Conservation (phyloP, 1,139 yeast species). For the Suhomyces terraborum region DNA sequence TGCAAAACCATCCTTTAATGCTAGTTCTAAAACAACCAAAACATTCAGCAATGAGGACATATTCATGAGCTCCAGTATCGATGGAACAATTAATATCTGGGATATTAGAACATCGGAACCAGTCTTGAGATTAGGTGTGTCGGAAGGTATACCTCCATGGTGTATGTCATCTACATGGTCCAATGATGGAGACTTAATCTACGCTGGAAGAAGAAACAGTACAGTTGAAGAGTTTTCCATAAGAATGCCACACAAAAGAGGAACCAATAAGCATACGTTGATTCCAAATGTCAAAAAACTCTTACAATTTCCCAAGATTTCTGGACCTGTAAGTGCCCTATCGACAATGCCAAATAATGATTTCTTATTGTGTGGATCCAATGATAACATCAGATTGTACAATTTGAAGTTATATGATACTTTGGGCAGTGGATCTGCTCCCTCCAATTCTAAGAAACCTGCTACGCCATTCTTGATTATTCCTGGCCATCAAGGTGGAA, state of each 20-base stretch:
- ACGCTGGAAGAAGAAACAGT: conserved; percentile 87
- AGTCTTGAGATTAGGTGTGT: conserved; percentile 55
- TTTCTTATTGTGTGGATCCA: conserved; percentile 83
- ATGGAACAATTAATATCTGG: conserved; percentile 84
- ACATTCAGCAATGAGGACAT: conserved; percentile 52
- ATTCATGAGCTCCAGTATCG: conserved; percentile 79
- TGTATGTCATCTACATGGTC: conserved; percentile 95
- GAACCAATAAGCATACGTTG: conserved; percentile 23
- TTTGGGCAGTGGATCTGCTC: conserved; percentile 12
- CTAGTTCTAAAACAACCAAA: conserved; percentile 20
- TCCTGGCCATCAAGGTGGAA: conserved; percentile 66
- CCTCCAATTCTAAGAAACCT: conserved; percentile 34
- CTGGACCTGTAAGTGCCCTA: conserved; percentile 89
- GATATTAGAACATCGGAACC: conserved; percentile 63
- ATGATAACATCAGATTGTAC: conserved; percentile 85
- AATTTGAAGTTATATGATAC: conserved; percentile 60
- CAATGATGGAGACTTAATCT: conserved; percentile 73
- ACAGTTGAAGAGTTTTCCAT: conserved; percentile 84
- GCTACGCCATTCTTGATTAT: conserved; percentile 61
- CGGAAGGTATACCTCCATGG: conserved; percentile 87
- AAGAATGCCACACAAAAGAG: conserved; percentile 52
- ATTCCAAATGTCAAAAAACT: conserved; percentile 55
- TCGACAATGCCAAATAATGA: conserved; percentile 78
- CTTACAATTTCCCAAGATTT: conserved; percentile 77
- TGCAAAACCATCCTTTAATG: conserved; percentile 9